Percentiles rank a stretch among this genome's conserved stretches.
Conservation (phyloP, 2,329 filamentous ascomycete genomes). For the Acrocalymma vagum region DNA sequence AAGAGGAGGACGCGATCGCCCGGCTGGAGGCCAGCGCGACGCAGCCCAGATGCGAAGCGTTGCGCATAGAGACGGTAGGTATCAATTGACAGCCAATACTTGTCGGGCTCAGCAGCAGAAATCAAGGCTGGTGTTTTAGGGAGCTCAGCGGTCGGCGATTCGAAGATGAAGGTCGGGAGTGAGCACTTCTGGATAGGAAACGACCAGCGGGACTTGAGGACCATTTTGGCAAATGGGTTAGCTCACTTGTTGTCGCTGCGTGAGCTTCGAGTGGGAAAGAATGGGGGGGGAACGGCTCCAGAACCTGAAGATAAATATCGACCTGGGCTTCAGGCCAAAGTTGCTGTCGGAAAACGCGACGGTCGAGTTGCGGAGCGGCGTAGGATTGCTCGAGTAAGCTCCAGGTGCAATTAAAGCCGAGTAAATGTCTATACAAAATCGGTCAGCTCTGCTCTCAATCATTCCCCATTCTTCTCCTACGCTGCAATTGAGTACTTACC, state of each 20-base stretch:
- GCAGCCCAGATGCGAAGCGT: slow-evolving; percentile 74
- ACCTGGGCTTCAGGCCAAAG: too few species aligned
- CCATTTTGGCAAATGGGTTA: slow-evolving; percentile 50
- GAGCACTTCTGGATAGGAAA: slow-evolving; percentile 56
- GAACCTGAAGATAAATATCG: too few species aligned
- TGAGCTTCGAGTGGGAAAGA: too few species aligned
- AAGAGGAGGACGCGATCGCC: slow-evolving; percentile 78
- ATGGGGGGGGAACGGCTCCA: too few species aligned
- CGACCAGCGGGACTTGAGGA: slow-evolving; percentile 60
- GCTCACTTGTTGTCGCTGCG: not conserved
- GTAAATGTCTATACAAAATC: too few species aligned
- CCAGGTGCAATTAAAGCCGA: too few species aligned
- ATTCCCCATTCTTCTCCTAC: too few species aligned
- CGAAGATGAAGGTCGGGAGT: slow-evolving; percentile 59
- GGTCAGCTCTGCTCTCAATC: too few species aligned
- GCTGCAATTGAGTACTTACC: too few species aligned
- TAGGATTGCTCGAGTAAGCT: too few species aligned
- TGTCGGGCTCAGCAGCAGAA: slow-evolving; percentile 73
- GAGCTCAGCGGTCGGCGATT: slow-evolving; percentile 57
- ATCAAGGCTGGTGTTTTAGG: slow-evolving; percentile 62
- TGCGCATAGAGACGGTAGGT: slow-evolving; percentile 76
- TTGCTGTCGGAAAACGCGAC: too few species aligned
- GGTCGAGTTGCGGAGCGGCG: too few species aligned
- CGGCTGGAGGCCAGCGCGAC: slow-evolving; percentile 67
- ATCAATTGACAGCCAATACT: slow-evolving; percentile 69